Evolutionary conservation across 371 early-diverging fungal species (phyloP), one percentile per base, ranked within the genome.

Genomic region (Rhizopus delemar): DNA sequence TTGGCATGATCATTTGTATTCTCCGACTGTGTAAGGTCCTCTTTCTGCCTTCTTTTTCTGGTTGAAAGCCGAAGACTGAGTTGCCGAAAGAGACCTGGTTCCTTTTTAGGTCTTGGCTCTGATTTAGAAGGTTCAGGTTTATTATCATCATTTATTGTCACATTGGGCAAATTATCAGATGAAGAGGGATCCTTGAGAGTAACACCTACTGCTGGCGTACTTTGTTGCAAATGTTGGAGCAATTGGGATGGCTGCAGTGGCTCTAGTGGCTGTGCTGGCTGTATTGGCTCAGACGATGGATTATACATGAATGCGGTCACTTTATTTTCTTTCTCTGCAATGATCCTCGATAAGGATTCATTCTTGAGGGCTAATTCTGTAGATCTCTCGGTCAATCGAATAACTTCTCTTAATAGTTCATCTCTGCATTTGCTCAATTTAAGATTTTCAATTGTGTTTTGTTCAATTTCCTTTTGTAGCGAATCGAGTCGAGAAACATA

Each of bases 1-100:
- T 12, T 51, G 7, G 15, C 2, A 35, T n/a, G 6, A 46, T 58
- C 57, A 33, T 57, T 60, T 49, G 53, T 50, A 11, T 51, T 34
- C 35, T 54, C 36, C 29, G 28, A 33, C 4, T 46, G 54, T 3
- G 45, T 8, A 15, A 46, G 13, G 7, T 31, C 41, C 49, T 48
- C 57, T 7, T 48, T 4, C 15, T 46, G 64, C 45, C 64, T 65
- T 53, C 53, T 46, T 36, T 50, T 62, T 48, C 57, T 41, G 6
- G 35, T 48, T 13, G 66, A 66, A 2, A 67, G 31, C 15, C 63
- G 54, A 22, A 58, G 56, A 34, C 62, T 62, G 8, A 67, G 36
- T 51, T 67, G 62, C 34, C 67, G 49, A 52, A 67, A 67, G 0
- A 67, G 34, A 8, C 67, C 59, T 5, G 55, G 56, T 32, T 62